Conservation (phyloP, 306 rosid species). For the Styphnolobium japonicum region DNA sequence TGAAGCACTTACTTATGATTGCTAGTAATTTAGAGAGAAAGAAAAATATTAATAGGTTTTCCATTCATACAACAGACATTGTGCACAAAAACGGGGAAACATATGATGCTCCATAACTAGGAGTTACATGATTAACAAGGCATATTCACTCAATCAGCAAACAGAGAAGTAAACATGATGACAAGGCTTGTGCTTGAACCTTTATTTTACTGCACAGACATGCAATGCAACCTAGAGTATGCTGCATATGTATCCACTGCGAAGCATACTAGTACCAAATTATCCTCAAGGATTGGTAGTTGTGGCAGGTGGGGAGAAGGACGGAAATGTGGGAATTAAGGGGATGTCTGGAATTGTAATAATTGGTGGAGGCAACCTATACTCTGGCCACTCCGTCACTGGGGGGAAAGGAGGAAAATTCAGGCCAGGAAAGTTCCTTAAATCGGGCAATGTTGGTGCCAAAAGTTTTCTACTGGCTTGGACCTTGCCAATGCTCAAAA, state of each 20-base stretch:
- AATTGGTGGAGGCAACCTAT: constrained; percentile 16
- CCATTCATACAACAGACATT: background rate
- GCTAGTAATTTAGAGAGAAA: background rate
- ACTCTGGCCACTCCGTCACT: constrained; percentile 20
- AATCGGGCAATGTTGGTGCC: background rate
- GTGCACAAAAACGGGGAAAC: background rate
- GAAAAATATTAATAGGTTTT: background rate
- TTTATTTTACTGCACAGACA: background rate
- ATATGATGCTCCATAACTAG: background rate
- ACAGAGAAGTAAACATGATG: background rate
- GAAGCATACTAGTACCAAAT: background rate
- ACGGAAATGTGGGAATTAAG: background rate
- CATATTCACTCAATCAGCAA: background rate
- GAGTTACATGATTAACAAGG: background rate
- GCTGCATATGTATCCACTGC: background rate
- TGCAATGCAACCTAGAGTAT: background rate
- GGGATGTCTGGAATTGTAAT: background rate
- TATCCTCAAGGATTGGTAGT: constrained; percentile 13
- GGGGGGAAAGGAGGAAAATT: constrained; percentile 15
- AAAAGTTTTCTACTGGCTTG: constrained; percentile 17
- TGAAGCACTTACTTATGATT: background rate
- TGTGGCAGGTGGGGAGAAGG: constrained; percentile 13
- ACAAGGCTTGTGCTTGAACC: background rate
- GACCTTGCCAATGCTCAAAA: background rate
- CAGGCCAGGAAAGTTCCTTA: background rate